Percentiles rank a stretch among this genome's conserved stretches.
These are phyloP conservation scores for Fraxinus baroniana DNA, from an alignment of 305 asterid genomes.

Conservation along the genomic window DNA sequence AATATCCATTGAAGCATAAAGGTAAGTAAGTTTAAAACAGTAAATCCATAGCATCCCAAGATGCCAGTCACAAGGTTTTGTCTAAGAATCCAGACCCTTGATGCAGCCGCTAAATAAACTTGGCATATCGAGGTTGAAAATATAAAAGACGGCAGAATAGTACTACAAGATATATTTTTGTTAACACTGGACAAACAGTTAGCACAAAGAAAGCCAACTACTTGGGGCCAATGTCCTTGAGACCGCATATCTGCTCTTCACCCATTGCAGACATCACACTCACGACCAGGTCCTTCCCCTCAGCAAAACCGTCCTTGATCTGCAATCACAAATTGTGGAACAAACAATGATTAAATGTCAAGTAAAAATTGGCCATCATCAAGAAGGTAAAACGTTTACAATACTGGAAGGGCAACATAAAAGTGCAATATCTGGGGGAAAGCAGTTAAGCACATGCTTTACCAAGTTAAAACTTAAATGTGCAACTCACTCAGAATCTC, in stretches of 20 bases:
- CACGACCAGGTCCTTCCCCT: slow-evolving; percentile 79
- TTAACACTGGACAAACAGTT: background rate
- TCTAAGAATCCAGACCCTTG: background rate
- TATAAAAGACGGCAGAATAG: background rate
- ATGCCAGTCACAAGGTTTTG: background rate
- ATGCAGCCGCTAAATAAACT: background rate
- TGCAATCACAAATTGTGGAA: slow-evolving; percentile 23
- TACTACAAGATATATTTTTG: background rate
- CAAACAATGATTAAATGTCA: background rate
- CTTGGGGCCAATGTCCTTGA: slow-evolving; percentile 84
- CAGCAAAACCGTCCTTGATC: slow-evolving; percentile 81
- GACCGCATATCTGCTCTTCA: slow-evolving; percentile 80
- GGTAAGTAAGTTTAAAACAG: background rate
- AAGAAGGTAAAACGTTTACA: background rate
- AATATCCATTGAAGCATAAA: background rate
- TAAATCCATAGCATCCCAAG: background rate
- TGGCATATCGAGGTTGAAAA: background rate
- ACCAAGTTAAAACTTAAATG: background rate
- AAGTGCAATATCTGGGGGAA: background rate
- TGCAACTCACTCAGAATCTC: background rate
- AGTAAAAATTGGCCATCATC: background rate
- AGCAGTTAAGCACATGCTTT: background rate
- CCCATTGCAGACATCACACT: slow-evolving; percentile 87
- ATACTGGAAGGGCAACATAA: background rate
- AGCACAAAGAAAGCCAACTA: slow-evolving; percentile 17